Evolutionary conservation across 306 rosid species (phyloP).

Genomic region (Fagus sylvatica): DNA sequence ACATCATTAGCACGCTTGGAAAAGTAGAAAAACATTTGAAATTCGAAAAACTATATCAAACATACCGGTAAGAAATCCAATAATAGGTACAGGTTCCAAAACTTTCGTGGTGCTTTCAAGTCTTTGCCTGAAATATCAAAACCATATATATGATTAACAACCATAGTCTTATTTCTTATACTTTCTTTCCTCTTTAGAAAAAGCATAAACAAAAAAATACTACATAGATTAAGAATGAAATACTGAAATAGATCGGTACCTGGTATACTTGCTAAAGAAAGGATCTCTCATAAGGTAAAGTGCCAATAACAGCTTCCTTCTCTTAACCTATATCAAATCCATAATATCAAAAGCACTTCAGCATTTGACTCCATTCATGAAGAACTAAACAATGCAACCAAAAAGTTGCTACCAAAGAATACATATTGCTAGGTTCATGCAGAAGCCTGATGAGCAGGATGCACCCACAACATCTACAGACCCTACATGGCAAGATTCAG

Average conservation of each 20-base stretch:
- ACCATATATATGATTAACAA: neutral
- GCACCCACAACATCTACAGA: neutral
- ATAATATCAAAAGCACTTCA: neutral
- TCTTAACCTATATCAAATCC: slow-evolving; percentile 54
- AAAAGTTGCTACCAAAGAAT: slow-evolving; percentile 4
- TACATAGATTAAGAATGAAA: neutral
- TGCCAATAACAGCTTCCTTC: slow-evolving; percentile 71
- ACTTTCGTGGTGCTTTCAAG: slow-evolving; percentile 66
- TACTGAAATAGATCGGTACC: slow-evolving; percentile 41
- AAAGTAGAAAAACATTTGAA: slow-evolving; percentile 14
- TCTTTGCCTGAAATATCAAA: slow-evolving; percentile 52
- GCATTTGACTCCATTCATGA: slow-evolving; percentile 16
- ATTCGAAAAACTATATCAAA: slow-evolving; percentile 12
- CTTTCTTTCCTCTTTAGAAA: slow-evolving; percentile 3
- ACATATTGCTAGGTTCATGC: slow-evolving; percentile 5
- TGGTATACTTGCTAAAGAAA: slow-evolving; percentile 79
- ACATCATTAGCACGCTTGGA: neutral
- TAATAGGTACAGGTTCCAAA: slow-evolving; percentile 67
- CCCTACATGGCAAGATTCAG: slow-evolving; percentile 9
- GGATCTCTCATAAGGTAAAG: slow-evolving; percentile 98
- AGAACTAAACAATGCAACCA: neutral
- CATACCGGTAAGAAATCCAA: slow-evolving; percentile 86
- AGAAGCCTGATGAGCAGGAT: neutral
- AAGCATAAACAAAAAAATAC: slow-evolving; percentile 1
- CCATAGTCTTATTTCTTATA: neutral